Evolutionary conservation across 805 yeast species (phyloP), one percentile per base, ranked within the genome.

Genomic region (Tanozyma kutaoensis): DNA sequence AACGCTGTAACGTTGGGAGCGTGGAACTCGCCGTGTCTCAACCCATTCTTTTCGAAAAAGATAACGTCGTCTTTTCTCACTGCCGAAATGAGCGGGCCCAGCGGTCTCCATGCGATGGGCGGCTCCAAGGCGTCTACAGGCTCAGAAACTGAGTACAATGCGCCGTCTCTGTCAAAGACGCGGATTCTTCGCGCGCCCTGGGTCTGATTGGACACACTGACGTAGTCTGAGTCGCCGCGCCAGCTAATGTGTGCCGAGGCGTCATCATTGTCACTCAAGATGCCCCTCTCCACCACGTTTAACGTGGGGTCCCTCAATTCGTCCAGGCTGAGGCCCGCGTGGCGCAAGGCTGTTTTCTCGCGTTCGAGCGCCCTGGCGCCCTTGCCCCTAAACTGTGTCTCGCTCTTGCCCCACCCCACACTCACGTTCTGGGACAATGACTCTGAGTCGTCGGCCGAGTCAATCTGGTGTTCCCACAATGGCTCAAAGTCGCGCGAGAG

Each of bases 391-490:
- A 91, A 91, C 54, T 91, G 99, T 0, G 99, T 91, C 49, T 88
- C 97, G 39, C 77, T 76, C 35, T 78, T 80, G 45, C 99, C 99
- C 99, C 99, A 91, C 15, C 99, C 99, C 23, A 91, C 95, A 15
- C 88, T 76, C 20, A 91, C 95, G 45, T 91, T n/a, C n/a, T n/a
- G n/a, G n/a, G n/a, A n/a, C n/a, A n/a, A n/a, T n/a, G n/a, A n/a
- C n/a, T n/a, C n/a, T n/a, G n/a, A n/a, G 25, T 86, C 60, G 46
- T 91, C 98, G 7, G 63, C 66, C 0, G 67, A 55, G 24, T 63
- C 50, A 33, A 85, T 50, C 17, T 52, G 48, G 30, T 62, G 62
- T 43, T 88, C 96, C 8, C 70, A 55, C 14, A 88, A 62, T 2
- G 86, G 81, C 37, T 88, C 96, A 36, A 85, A 79, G 23, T 66